phyloP scores from a whole-genome alignment of 495 filamentous ascomycete genomes.

The Penicillium malachiteum region DNA sequence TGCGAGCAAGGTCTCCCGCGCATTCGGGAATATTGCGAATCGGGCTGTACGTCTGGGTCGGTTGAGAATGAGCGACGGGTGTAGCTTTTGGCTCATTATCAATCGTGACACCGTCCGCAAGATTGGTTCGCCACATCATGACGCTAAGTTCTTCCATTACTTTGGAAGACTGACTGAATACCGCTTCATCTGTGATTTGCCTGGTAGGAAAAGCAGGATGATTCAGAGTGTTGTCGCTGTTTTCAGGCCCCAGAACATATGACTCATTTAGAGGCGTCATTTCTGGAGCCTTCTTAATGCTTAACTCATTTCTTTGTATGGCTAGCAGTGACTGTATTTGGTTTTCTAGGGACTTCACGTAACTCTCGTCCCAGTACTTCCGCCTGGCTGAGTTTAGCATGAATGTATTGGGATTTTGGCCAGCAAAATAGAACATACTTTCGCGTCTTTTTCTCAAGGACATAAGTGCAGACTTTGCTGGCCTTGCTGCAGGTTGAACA shows the following conservation, averaged over 20 bases:
- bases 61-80: neutral
- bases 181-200: neutral
- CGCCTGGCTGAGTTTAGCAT: neutral
- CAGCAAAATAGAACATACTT: neutral
- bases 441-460: neutral
- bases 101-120: slow-evolving; percentile 8
- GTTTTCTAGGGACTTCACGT: slow-evolving; percentile 11
- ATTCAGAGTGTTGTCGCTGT: neutral
- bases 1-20: neutral
- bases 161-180: slow-evolving; percentile 3
- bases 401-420: neutral
- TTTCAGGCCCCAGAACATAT: neutral
- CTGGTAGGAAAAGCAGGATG: no score
- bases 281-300: neutral
- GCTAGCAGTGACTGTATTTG: slow-evolving; percentile 7
- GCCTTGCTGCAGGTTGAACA: slow-evolving; percentile 5
- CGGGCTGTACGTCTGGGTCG: neutral
- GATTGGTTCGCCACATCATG: slow-evolving; percentile 15
- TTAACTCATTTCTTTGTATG: neutral
- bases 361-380: slow-evolving; percentile 14
- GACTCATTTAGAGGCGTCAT: neutral
- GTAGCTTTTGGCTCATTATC: neutral
- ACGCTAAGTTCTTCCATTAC: slow-evolving; percentile 14
- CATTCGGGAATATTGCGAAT: neutral
- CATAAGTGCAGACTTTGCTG: neutral